Conservation (phyloP, 495 filamentous ascomycete species). For the Talaromyces proteolyticus region DNA sequence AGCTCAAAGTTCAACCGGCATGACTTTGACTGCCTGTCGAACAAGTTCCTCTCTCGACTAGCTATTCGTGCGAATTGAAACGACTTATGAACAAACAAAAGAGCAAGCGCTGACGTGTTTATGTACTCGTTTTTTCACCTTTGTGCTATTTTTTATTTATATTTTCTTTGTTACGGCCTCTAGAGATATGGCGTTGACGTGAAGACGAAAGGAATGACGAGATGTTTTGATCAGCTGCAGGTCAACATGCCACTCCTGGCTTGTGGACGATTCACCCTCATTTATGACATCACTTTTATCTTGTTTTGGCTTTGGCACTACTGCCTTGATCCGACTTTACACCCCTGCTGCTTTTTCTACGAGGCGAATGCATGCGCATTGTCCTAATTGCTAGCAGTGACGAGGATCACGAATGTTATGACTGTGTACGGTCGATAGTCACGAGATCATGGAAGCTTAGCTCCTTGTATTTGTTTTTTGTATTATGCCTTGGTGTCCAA, state of each 20-base stretch:
- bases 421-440: conserved; percentile 36
- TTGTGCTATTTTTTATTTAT: conserved; percentile 4
- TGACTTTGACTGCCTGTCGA: conserved; percentile 89
- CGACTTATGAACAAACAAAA: conserved; percentile 5
- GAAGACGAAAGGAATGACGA: conserved; percentile 3
- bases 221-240: not conserved
- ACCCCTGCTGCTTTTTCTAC: not conserved
- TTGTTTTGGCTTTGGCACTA: not conserved
- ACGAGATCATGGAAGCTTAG: conserved; percentile 12
- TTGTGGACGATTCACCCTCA: not conserved
- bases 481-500: conserved; percentile 1
- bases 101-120: not conserved
- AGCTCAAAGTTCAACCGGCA: conserved; percentile 74
- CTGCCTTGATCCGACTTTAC: not conserved
- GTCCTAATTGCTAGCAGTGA: conserved; percentile 37
- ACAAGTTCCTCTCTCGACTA: conserved; percentile 90
- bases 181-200: conserved; percentile 6
- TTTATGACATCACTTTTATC: conserved; percentile 3
- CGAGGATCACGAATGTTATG: conserved; percentile 45
- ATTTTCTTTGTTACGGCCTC: conserved; percentile 1
- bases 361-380: conserved; percentile 31
- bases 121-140: not conserved
- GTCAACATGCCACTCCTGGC: not conserved
- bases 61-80: conserved; percentile 85
- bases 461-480: conserved; percentile 16